Conservation (phyloP, 179 eudicot species). For the Spinacia oleracea region DNA sequence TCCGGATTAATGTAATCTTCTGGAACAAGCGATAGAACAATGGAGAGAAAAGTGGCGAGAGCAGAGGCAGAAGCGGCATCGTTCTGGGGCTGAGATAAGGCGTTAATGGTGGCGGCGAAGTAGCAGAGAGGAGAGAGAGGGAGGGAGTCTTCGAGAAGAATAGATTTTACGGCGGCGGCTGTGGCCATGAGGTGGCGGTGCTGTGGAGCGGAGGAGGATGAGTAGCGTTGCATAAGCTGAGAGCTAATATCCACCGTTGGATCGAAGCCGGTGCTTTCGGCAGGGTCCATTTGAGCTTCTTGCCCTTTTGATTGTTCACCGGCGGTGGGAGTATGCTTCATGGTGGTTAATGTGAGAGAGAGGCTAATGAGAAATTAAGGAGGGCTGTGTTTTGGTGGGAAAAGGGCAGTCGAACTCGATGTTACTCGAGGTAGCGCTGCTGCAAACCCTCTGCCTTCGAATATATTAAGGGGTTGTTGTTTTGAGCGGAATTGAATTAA, state of each 20-base stretch:
- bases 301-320: neutral
- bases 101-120: conserved; percentile 69
- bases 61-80: conserved; percentile 64
- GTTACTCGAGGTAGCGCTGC: neutral
- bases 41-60: conserved; percentile 59
- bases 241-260: conserved; percentile 52
- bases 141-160: conserved; percentile 55
- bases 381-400: neutral
- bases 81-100: conserved; percentile 36
- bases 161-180: conserved; percentile 77
- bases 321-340: neutral
- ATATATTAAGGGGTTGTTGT: too few species aligned
- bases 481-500: too few species aligned
- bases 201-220: conserved; percentile 71
- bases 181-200: conserved; percentile 93
- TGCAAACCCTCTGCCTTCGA: too few species aligned
- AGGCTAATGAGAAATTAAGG: neutral
- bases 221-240: conserved; percentile 73
- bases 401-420: neutral
- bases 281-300: conserved; percentile 12
- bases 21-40: conserved; percentile 63
- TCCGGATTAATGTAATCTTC: conserved; percentile 36
- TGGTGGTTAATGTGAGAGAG: neutral
- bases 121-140: conserved; percentile 69
- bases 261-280: conserved; percentile 35